Percentiles rank a stretch among this genome's conserved stretches.
These are phyloP conservation scores for Peronospora farinosa DNA, from an alignment of 352 stramenopile genomes.

Conservation along the genomic window DNA sequence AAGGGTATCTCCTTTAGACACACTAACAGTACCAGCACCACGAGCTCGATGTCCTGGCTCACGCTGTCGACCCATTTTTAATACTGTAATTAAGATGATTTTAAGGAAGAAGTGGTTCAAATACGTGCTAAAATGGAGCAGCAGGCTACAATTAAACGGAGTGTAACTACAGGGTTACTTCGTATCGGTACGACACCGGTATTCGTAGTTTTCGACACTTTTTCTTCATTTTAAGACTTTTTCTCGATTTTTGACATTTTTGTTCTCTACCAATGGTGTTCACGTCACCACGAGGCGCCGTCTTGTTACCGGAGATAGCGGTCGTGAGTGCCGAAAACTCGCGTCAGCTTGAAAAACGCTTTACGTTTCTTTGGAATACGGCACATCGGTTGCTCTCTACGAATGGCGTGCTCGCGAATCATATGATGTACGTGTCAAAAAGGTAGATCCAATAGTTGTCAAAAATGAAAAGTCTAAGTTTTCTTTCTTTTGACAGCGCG, in stretches of 20 bases:
- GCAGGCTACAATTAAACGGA: no score
- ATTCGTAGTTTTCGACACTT: no score
- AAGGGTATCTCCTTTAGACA: constrained; percentile 69
- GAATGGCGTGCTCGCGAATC: constrained; percentile 38
- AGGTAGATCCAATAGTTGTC: neutral
- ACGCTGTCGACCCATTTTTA: constrained; percentile 15
- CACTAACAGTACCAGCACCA: constrained; percentile 83
- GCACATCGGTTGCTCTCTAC: constrained; percentile 44
- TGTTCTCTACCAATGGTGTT: no score
- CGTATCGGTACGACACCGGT: no score
- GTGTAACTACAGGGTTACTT: no score
- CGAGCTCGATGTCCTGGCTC: constrained; percentile 75
- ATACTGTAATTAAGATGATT: no score
- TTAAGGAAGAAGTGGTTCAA: no score
- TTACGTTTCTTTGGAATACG: constrained; percentile 59
- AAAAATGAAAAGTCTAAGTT: neutral
- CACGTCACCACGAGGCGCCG: constrained; percentile 1
- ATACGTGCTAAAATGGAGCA: no score
- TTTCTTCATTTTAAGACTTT: no score
- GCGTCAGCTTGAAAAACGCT: constrained; percentile 57
- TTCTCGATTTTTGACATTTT: neutral
- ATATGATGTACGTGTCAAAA: constrained; percentile 36
- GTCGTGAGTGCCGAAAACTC: constrained; percentile 29
- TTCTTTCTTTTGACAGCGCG: constrained; percentile 24
- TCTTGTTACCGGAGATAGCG: constrained; percentile 42